phyloP scores from a whole-genome alignment of 257 asterid species.

The Fraxinus cuspidata region DNA sequence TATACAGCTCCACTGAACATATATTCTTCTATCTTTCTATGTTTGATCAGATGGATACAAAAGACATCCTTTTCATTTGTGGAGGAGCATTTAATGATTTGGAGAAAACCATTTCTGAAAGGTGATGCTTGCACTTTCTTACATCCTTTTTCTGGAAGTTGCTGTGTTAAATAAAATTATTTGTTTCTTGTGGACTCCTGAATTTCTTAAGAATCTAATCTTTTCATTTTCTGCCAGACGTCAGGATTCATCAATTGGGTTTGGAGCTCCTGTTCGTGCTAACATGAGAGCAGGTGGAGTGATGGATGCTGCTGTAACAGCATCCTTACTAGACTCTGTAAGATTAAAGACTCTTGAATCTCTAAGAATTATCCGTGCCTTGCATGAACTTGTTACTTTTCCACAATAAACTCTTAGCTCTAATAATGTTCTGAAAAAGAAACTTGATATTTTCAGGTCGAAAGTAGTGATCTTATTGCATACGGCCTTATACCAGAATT shows the following conservation, averaged over 20 bases:
- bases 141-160: constrained; percentile 2
- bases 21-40: constrained; percentile 6
- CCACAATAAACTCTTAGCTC: constrained; percentile 23
- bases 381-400: constrained; percentile 25
- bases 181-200: constrained; percentile 22
- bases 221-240: constrained; percentile 52
- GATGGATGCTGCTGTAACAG: constrained; percentile 67
- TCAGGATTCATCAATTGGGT: constrained; percentile 93
- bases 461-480: constrained; percentile 89
- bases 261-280: constrained; percentile 92
- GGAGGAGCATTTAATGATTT: constrained; percentile 95
- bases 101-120: constrained; percentile 91
- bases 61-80: constrained; percentile 86
- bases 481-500: constrained; percentile 94
- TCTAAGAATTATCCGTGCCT: constrained; percentile 18
- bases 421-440: constrained; percentile 29
- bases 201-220: constrained; percentile 9
- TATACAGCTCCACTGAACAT: constrained; percentile 10
- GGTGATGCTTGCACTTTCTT: constrained; percentile 46
- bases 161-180: constrained; percentile 8
- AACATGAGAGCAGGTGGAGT: constrained; percentile 87
- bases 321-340: constrained; percentile 89
- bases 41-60: constrained; percentile 76
- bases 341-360: constrained; percentile 36
- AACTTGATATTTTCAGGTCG: constrained; percentile 61